Evolutionary conservation across 352 stramenopile genomes (phyloP), one percentile per base, ranked within the genome.

Genomic region (Phytophthora ramorum): DNA sequence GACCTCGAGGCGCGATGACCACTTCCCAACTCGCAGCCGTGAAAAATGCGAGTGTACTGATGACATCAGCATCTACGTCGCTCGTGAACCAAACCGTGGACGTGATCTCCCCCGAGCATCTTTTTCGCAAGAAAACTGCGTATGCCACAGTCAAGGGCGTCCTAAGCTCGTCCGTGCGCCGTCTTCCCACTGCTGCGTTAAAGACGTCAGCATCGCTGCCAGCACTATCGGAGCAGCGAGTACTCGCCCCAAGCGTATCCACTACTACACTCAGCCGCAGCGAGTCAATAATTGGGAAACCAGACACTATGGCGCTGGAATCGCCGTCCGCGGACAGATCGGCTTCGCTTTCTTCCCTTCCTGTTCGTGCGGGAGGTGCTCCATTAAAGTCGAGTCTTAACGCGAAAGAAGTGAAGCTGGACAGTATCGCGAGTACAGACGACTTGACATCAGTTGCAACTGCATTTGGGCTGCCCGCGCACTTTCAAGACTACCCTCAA

Each of bases 401-500:
- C 5, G 58, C 76, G 2, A 75, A 72, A 28, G 65, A 79, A 7
- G 4, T 58, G 8, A 61, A 57, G 5, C 37, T 82, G 16, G 66
- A 79, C 9, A 72, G 69, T 41, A 50, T 83, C 26, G 30, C 54
- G 12, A 59, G 35, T n/a, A 45, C 51, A 6, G 55, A 64, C 3
- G 71, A 71, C 19, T 54, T 51, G 38, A 66, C 65, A 3, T 73
- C 63, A 13, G 35, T 79, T 2, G 68, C 77, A 2, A 85, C 74
- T 4, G 79, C 81, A 7, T 91, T 91, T 57, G 81, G 86, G 0
- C 54, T 95, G 3, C 78, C 81, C 0, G 83, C 85, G 1, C 84
- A 92, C 49, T 87, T 88, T 40, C 83, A 95, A 55, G 87, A 95
- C 47, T 91, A 93, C 51, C 76, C 83, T 12, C 85, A 94, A 57